A percentile compares a stretch with the other conserved stretches of the same genome.
Evolutionary conservation across 2,329 filamentous ascomycete genomes (phyloP).

Genomic region (Stagonosporopsis chrysanthemi): DNA sequence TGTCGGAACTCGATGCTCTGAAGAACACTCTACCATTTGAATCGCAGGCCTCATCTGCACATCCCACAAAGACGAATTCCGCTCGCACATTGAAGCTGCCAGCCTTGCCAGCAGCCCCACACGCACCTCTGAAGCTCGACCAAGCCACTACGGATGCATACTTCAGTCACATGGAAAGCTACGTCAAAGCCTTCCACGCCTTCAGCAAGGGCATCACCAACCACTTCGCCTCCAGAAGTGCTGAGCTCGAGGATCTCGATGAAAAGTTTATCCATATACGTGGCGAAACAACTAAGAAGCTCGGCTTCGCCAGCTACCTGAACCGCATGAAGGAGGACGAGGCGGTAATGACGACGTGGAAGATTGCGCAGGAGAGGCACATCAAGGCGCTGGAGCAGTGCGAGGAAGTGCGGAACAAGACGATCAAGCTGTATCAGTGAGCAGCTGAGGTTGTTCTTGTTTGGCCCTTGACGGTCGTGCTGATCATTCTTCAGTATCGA

Average conservation of each 20-base stretch:
- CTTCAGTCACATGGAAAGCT: constrained; percentile 60
- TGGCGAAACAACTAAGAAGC: constrained; percentile 58
- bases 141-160: constrained; percentile 60
- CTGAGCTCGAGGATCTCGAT: constrained; percentile 53
- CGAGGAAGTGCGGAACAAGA: constrained; percentile 42
- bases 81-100: constrained; percentile 58
- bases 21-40: constrained; percentile 64
- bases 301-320: constrained; percentile 66
- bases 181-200: constrained; percentile 63
- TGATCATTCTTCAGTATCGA: constrained; percentile 5
- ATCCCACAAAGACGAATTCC: constrained; percentile 51
- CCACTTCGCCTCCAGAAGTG: constrained; percentile 63
- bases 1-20: constrained; percentile 63
- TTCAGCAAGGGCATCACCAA: constrained; percentile 64
- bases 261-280: constrained; percentile 59
- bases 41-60: constrained; percentile 58
- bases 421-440: constrained; percentile 38
- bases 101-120: constrained; percentile 60
- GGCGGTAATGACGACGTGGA: constrained; percentile 68
- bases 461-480: not conserved
- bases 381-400: constrained; percentile 59
- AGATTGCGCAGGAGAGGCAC: constrained; percentile 66
- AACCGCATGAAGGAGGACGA: constrained; percentile 70
- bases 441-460: not conserved
- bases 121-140: constrained; percentile 53